Base-by-base conservation (phyloP, 257 asterid genomes). In the Gardenia jasminoides region DNA sequence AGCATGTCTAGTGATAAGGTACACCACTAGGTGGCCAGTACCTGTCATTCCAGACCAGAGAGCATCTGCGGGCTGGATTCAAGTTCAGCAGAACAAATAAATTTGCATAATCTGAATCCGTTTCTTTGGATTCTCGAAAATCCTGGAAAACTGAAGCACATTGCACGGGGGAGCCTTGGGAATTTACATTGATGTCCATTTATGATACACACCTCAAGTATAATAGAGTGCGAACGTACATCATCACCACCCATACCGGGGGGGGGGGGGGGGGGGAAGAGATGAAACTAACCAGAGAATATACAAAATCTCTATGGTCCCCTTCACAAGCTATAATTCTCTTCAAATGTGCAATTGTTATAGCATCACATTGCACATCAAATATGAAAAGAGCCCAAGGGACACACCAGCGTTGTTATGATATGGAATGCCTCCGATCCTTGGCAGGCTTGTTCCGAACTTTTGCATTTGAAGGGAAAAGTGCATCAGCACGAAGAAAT, bases 401-500 rank as follows among this genome's bases (percentile, higher is more conserved):
- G 71, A 41, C 73, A 77, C 73, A 69, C 76, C 80, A 74, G 50
- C 30, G 11, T 74, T 76, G 79, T 90, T 84, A 94, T 54, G 97
- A 94, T 78, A 94, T 83, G 10, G 96, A 94, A 83, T 92, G 94
- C 59, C 97, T 78, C 85, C 98, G 76, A 66, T 88, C 92, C 83
- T 83, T 91, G n/a, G 75, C 48, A 7, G 97, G 91, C 43, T 85
- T 89, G 71, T 85, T 91, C 62, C 89, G 83, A 24, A 76, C 88
- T 82, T 83, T 90, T 8, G 88, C 24, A 46, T 80, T 83, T 52
- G 76, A 86, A 67, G 86, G 77, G 16, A 80, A 0, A 30, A 83
- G 54, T 28, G 90, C 96, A 58, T 88, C 96, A 0, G 87, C 84
- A 71, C 91, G 74, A 4, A 88, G 80, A 44, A 94, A 85, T 82